phyloP scores from a whole-genome alignment of 2,329 filamentous ascomycete species.

The Exophiala alcalophila region DNA sequence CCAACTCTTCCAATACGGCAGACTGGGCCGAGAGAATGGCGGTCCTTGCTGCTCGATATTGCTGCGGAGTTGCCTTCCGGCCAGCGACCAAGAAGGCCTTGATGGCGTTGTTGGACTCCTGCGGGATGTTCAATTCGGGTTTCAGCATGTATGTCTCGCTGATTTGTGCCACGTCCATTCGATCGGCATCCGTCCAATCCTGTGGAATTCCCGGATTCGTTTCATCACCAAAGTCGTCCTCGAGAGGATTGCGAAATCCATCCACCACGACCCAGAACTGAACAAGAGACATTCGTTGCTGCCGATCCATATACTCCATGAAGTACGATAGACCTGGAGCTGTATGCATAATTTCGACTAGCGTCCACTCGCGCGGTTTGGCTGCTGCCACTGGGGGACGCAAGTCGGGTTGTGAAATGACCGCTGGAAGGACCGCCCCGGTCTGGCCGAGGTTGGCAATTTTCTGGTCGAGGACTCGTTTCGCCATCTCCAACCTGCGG shows the following conservation, averaged over 20 bases:
- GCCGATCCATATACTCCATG: constrained; percentile 99
- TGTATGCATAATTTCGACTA: constrained; percentile 84
- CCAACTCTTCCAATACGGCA: constrained; percentile 77
- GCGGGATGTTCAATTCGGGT: constrained; percentile 74
- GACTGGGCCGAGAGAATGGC: constrained; percentile 81
- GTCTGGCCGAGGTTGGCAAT: constrained; percentile 75
- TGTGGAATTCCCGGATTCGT: constrained; percentile 32
- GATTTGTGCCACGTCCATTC: constrained; percentile 85
- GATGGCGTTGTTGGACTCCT: constrained; percentile 66
- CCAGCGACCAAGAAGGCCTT: constrained; percentile 76
- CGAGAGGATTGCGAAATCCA: constrained; percentile 88
- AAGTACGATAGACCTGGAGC: constrained; percentile 92
- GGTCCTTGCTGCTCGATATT: constrained; percentile 79
- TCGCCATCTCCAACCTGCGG: constrained; percentile 85
- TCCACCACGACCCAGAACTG: constrained; percentile 99
- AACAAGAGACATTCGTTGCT: constrained; percentile 79
- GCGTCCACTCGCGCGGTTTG: constrained; percentile 64
- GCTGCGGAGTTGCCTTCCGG: constrained; percentile 68
- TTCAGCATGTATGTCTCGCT: constrained; percentile 83
- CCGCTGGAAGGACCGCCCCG: constrained; percentile 38
- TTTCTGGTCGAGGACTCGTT: constrained; percentile 81
- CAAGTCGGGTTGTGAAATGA: constrained; percentile 33
- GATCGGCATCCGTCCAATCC: constrained; percentile 77
- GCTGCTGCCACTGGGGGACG: constrained; percentile 50
- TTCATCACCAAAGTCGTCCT: constrained; percentile 74